phyloP scores from a whole-genome alignment of 768 basidiomycete species.

The Boletus reticulatus region DNA sequence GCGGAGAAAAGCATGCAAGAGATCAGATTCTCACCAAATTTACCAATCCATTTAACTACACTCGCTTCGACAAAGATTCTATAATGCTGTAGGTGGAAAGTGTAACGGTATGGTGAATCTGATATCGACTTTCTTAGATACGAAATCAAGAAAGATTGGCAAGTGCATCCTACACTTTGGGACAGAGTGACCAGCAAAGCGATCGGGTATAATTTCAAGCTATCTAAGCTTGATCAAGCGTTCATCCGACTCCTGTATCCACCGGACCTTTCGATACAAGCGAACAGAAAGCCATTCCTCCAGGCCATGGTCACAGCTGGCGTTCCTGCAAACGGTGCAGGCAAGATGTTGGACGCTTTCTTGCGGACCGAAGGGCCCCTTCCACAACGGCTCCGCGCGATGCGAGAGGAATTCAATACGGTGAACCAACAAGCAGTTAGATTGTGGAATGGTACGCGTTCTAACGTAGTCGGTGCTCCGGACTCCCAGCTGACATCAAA shows the following conservation, averaged over 20 bases:
- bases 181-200: neutral
- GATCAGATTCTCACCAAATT: neutral
- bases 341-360: neutral
- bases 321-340: neutral
- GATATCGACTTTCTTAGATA: neutral
- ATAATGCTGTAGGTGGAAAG: neutral
- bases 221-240: neutral
- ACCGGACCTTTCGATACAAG: neutral
- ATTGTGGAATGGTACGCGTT: neutral
- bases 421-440: neutral
- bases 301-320: neutral
- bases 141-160: neutral
- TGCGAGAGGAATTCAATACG: neutral
- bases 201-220: neutral
- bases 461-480: neutral
- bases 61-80: neutral
- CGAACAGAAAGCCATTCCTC: neutral
- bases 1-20: neutral
- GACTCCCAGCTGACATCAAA: neutral
- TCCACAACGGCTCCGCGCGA: neutral
- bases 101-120: neutral
- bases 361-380: neutral
- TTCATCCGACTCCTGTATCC: neutral
- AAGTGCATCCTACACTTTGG: neutral
- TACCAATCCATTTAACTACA: neutral